phyloP scores from a whole-genome alignment of 2,329 filamentous ascomycete genomes.

The Hypocreales sp. region DNA sequence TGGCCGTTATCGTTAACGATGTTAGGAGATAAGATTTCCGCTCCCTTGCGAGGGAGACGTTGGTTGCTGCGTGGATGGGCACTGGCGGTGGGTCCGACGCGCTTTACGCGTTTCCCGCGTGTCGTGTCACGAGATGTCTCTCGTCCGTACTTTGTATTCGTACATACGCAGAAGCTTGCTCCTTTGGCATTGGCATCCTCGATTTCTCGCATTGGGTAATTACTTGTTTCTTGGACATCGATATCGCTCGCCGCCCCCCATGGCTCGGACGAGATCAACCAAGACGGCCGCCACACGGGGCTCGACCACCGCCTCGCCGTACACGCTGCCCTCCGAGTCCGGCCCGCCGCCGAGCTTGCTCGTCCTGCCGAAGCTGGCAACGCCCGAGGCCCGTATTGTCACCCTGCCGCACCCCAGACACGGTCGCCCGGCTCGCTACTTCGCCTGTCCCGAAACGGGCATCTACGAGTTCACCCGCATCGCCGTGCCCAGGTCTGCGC shows the following conservation, averaged over 20 bases:
- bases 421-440: conserved; percentile 38
- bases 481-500: conserved; percentile 32
- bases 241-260: no score
- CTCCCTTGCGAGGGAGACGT: no score
- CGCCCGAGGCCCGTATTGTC: conserved; percentile 38
- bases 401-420: conserved; percentile 45
- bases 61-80: no score
- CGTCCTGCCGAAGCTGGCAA: conserved; percentile 41
- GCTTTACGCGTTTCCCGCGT: conserved; percentile 4
- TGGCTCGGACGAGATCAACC: conserved; percentile 34
- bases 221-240: conserved; percentile 1
- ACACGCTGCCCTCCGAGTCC: conserved; percentile 22
- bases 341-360: conserved; percentile 38
- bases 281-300: conserved; percentile 15
- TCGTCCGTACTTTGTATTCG: no score
- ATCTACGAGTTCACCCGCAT: conserved; percentile 51
- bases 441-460: conserved; percentile 44
- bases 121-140: no score
- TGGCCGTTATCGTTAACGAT: no score
- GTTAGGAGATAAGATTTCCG: no score
- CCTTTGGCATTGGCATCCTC: no score
- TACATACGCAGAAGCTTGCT: no score
- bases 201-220: no score
- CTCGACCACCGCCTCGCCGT: conserved; percentile 14
- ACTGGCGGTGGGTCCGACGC: conserved; percentile 5